A percentile compares a stretch with the other conserved stretches of the same genome.
These are phyloP conservation scores for Echinochloa phyllopogon DNA, from an alignment of 176 grass and related monocot genomes.

Conservation along the genomic window DNA sequence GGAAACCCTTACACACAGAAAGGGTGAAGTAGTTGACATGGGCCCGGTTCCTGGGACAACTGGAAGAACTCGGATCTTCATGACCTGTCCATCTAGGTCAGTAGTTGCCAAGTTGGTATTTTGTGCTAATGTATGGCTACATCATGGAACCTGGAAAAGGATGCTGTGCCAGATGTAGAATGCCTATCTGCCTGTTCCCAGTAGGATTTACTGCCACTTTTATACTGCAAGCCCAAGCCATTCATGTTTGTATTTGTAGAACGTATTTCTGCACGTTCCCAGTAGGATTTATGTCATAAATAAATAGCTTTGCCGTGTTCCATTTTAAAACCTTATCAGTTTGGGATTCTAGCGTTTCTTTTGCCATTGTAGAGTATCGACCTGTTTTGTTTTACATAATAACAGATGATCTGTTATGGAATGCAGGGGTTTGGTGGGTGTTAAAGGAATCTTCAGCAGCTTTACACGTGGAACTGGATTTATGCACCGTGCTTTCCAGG, in stretches of 20 bases:
- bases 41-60: constrained; percentile 82
- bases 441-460: constrained; percentile 95
- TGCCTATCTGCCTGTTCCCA: not conserved
- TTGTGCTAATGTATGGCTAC: constrained; percentile 13
- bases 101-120: not conserved
- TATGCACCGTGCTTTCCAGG: constrained; percentile 96
- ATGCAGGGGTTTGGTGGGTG: constrained; percentile 93
- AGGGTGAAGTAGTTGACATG: constrained; percentile 94
- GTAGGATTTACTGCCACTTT: constrained; percentile 1
- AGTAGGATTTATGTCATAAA: constrained; percentile 10
- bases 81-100: constrained; percentile 98
- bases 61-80: constrained; percentile 80
- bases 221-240: not conserved
- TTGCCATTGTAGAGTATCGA: constrained; percentile 6
- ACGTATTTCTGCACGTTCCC: not conserved
- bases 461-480: constrained; percentile 98
- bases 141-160: constrained; percentile 16
- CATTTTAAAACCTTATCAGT: not conserved
- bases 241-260: constrained; percentile 3
- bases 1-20: constrained; percentile 89
- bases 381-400: constrained; percentile 20
- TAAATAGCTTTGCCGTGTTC: not conserved
- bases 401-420: constrained; percentile 48
- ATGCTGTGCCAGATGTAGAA: constrained; percentile 17
- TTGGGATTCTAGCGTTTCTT: constrained; percentile 15